phyloP scores from a whole-genome alignment of 441 rosid species.

The Daphne laureola region DNA sequence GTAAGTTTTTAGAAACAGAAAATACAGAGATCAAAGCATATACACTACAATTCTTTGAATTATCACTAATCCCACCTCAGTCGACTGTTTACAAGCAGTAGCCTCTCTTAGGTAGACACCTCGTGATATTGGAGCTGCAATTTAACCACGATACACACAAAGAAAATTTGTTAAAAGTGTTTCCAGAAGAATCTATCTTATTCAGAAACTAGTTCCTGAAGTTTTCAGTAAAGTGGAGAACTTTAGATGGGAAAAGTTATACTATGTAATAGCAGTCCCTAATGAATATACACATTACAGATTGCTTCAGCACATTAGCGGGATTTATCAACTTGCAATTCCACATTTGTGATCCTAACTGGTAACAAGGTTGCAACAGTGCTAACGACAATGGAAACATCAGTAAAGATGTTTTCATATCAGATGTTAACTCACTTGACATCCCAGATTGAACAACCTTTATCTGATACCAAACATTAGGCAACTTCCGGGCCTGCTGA shows the following conservation, averaged over 20 bases:
- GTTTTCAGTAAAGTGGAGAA: not conserved
- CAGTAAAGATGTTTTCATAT: not conserved
- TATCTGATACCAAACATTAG: slow-evolving; percentile 65
- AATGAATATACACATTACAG: not conserved
- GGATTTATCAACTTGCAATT: not conserved
- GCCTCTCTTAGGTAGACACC: slow-evolving; percentile 94
- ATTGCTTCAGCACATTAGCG: slow-evolving; percentile 3
- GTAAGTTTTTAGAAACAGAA: too few species aligned
- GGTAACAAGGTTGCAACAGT: not conserved
- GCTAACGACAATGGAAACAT: not conserved
- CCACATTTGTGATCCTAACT: not conserved
- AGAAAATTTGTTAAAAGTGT: slow-evolving; percentile 4
- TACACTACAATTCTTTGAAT: not conserved
- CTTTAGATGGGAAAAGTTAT: not conserved
- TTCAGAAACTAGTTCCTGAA: not conserved
- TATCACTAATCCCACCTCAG: slow-evolving; percentile 54
- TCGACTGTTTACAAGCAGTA: slow-evolving; percentile 55
- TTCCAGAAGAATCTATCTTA: slow-evolving; percentile 4
- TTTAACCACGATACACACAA: slow-evolving; percentile 16
- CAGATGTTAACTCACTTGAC: slow-evolving; percentile 47
- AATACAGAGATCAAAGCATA: slow-evolving; percentile 7
- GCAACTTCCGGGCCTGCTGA: slow-evolving; percentile 41
- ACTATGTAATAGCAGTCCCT: slow-evolving; percentile 7
- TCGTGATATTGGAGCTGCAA: slow-evolving; percentile 71
- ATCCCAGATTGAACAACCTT: slow-evolving; percentile 77